phyloP scores from a whole-genome alignment of 805 yeast species.

The Spathaspora passalidarum region DNA sequence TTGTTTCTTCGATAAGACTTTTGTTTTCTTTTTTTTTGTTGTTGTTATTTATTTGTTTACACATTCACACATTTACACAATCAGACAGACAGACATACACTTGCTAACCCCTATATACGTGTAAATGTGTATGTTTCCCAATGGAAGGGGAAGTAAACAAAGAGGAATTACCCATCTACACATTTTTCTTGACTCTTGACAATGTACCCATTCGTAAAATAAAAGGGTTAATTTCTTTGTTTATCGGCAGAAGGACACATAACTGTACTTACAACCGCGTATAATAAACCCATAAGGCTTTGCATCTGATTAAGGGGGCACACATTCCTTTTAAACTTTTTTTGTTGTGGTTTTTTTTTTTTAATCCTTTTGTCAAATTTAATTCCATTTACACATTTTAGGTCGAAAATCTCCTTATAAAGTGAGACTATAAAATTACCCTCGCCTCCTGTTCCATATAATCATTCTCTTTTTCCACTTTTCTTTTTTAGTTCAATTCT shows the following conservation, averaged over 20 bases:
- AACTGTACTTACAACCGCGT: not conserved
- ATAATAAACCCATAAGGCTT: not conserved
- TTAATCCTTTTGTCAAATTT: not conserved
- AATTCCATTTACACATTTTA: constrained; percentile 1
- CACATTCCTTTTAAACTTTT: not conserved
- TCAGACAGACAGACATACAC: not conserved
- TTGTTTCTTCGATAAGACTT: not conserved
- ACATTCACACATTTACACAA: not conserved
- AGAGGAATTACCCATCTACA: no score
- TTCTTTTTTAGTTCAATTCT: not conserved
- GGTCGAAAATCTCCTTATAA: not conserved
- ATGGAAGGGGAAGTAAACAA: no score
- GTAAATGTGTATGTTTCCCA: not conserved
- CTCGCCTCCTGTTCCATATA: not conserved
- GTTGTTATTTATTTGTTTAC: not conserved
- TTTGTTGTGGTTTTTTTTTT: not conserved
- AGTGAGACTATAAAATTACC: not conserved
- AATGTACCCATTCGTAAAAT: no score
- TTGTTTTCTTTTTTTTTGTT: not conserved
- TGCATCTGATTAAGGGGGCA: not conserved
- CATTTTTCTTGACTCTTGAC: no score
- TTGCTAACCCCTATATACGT: not conserved
- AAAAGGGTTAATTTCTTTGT: no score
- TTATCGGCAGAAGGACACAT: not conserved
- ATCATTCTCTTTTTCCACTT: constrained; percentile 1